Conservation (phyloP, 78 protist genomes). For the Protostelium mycophagum region DNA sequence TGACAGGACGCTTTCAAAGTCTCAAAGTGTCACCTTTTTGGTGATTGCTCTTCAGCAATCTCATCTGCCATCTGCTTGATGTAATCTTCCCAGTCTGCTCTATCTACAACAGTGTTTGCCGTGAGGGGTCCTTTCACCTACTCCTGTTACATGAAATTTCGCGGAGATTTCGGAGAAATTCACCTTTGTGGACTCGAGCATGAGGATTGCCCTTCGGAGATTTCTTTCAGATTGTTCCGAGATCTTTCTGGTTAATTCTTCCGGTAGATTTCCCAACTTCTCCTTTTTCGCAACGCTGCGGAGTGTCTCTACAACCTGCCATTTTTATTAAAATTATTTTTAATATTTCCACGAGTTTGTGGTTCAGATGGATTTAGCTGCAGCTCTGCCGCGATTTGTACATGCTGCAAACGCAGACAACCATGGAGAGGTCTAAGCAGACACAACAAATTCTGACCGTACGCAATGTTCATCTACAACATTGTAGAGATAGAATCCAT, state of each 20-base stretch:
- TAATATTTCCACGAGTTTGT: no score
- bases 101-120: slow-evolving; percentile 4
- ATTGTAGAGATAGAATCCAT: no score
- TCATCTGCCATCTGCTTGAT: slow-evolving; percentile 51
- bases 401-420: no score
- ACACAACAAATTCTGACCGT: no score
- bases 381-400: no score
- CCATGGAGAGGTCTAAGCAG: no score
- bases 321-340: no score
- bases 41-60: slow-evolving; percentile 71
- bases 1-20: not conserved
- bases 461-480: no score
- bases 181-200: slow-evolving; percentile 72
- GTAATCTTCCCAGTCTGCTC: slow-evolving; percentile 88
- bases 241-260: slow-evolving; percentile 20
- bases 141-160: not conserved
- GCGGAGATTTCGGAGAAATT: not conserved
- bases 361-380: no score
- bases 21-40: slow-evolving; percentile 27
- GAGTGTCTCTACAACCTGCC: not conserved
- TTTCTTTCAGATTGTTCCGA: slow-evolving; percentile 65
- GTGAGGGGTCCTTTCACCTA: slow-evolving; percentile 53
- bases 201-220: slow-evolving; percentile 85
- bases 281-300: slow-evolving; percentile 19
- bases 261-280: slow-evolving; percentile 10